Conservation (phyloP, 1,139 yeast genomes). For the Pneumocystis carinii region DNA sequence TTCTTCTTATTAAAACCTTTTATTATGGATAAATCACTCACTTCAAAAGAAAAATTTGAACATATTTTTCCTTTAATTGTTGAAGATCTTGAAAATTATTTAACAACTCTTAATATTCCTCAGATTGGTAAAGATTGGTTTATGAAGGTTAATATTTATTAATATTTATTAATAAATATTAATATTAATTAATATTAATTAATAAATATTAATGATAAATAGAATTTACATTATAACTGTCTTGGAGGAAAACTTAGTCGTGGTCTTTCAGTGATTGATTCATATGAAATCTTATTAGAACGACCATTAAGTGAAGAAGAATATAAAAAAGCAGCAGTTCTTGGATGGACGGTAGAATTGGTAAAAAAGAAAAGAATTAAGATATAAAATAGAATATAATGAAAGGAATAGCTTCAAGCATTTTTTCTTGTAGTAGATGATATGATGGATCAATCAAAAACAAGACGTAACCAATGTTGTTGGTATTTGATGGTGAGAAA, state of each 20-base stretch:
- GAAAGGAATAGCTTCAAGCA: constrained; percentile 47
- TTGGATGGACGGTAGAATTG: constrained; percentile 94
- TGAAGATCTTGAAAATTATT: constrained; percentile 50
- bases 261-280: constrained; percentile 89
- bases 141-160: constrained; percentile 26
- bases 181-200: background rate
- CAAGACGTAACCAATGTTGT: constrained; percentile 97
- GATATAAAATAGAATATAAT: background rate
- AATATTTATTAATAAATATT: too few species aligned
- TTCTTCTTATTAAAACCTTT: too few species aligned
- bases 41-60: constrained; percentile 38
- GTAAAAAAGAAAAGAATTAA: constrained; percentile 1
- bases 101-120: constrained; percentile 65
- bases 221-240: constrained; percentile 65
- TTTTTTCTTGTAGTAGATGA: constrained; percentile 96
- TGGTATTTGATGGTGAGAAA: constrained; percentile 49
- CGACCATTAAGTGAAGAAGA: constrained; percentile 52
- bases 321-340: constrained; percentile 69
- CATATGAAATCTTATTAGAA: constrained; percentile 66
- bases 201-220: background rate
- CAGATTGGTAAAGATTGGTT: constrained; percentile 81
- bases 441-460: constrained; percentile 94
- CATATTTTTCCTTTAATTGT: constrained; percentile 65
- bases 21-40: background rate
- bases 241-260: constrained; percentile 96